Evolutionary conservation across 2,329 filamentous ascomycete species (phyloP), one percentile per base, ranked within the genome.

Genomic region (Lasiodiplodia gonubiensis): DNA sequence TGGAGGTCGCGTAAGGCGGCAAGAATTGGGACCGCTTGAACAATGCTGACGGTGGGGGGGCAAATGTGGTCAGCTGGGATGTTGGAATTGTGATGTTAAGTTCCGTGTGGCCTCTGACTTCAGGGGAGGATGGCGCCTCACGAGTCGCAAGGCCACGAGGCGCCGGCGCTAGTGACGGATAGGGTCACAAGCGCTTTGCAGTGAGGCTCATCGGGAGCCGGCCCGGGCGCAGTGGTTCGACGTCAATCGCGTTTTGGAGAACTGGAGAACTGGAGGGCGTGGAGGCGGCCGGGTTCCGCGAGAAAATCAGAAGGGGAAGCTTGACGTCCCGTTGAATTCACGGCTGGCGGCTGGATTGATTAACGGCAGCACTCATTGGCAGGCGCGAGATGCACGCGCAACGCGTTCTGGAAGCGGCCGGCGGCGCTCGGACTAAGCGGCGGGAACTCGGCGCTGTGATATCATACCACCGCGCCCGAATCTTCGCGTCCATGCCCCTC

Each of bases 361-460:
- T 30, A 51, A 51, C 16, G n/a, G n/a, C n/a, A n/a, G 46, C 59
- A 37, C 18, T 16, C 11, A 63, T 63, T 63, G 59, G 59, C 46
- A 14, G 59, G 12, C 4, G 35, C 35, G 54, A 25, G 54, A 25
- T 60, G 57, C 25, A 60, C 37, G 59, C 27, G 46, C 27, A 37
- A 37, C 53, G 53, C 53, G 59, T 46, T 23, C n/a, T 35, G 57
- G 57, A 49, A 61, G 42, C 42, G 49, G 61, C 30, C n/a, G 23
- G 12, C 16, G 6, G 55, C 30, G 39, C 52, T 66, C 52, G 52
- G 64, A 35, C 23, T 16, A 16, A 37, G 37, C 60, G 60, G 60
- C 51, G 60, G 42, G 21, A 21, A 48, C 60, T 64, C 60, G 60
- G 60, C 35, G 33, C 6, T 16, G 61, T 53, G 64, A 63, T 63